Evolutionary conservation across 1,284 basidiomycete genomes (phyloP).

Genomic region (Leccinum griseonigrum): DNA sequence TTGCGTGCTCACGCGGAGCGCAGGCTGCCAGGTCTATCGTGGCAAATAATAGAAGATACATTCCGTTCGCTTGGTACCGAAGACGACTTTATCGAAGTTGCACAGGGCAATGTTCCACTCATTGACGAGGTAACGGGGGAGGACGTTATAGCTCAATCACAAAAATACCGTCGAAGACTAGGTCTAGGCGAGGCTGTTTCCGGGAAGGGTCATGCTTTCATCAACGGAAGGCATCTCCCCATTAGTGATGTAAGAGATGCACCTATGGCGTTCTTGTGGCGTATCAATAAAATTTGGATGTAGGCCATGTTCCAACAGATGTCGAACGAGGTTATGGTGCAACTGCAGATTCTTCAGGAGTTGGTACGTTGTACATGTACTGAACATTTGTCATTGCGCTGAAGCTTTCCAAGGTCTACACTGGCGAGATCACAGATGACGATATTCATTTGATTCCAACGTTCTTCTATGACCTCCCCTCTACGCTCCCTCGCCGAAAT

Average conservation of each 20-base stretch:
- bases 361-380: conserved; percentile 43
- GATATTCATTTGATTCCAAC: conserved; percentile 53
- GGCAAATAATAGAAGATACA: conserved; percentile 40
- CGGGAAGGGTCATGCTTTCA: conserved; percentile 65
- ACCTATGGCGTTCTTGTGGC: not conserved
- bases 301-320: conserved; percentile 68
- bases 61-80: conserved; percentile 40
- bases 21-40: conserved; percentile 41
- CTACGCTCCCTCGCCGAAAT: conserved; percentile 69
- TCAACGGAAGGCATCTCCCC: conserved; percentile 83
- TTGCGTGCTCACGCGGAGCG: conserved; percentile 36
- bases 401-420: conserved; percentile 54
- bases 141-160: conserved; percentile 41
- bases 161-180: conserved; percentile 53
- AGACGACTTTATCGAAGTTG: conserved; percentile 41
- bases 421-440: conserved; percentile 57
- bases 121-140: conserved; percentile 21
- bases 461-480: conserved; percentile 90
- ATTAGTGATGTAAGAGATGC: conserved; percentile 63
- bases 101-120: conserved; percentile 33
- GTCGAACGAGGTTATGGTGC: conserved; percentile 59
- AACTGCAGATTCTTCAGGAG: conserved; percentile 71
- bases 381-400: not conserved
- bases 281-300: conserved; percentile 1
- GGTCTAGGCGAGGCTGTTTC: conserved; percentile 30